Evolutionary conservation across 1,284 basidiomycete species (phyloP).

Genomic region (Ustilago cynodontis): DNA sequence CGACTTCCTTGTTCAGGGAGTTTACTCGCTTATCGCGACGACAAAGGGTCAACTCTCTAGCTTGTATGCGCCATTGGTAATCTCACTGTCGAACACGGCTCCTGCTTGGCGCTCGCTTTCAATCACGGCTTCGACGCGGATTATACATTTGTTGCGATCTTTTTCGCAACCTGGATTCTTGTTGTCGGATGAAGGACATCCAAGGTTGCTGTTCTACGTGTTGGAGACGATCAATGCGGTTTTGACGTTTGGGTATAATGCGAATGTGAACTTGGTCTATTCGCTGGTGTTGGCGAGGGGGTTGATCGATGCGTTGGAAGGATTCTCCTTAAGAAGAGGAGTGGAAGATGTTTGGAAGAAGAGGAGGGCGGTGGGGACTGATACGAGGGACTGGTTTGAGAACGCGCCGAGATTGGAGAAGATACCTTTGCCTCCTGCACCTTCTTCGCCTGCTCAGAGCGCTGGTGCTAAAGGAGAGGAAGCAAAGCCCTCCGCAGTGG

Average conservation of each 20-base stretch:
- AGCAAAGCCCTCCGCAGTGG: constrained; percentile 1
- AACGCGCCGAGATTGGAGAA: constrained; percentile 29
- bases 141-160: constrained; percentile 87
- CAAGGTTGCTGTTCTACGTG: constrained; percentile 90
- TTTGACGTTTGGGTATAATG: constrained; percentile 73
- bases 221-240: constrained; percentile 90
- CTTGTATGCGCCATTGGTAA: constrained; percentile 81
- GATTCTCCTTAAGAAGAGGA: constrained; percentile 84
- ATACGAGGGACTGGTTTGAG: constrained; percentile 42
- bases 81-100: constrained; percentile 86
- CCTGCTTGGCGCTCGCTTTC: constrained; percentile 87
- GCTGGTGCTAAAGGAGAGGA: neutral
- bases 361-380: constrained; percentile 28
- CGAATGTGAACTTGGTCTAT: constrained; percentile 90
- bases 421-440: constrained; percentile 15
- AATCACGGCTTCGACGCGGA: constrained; percentile 79
- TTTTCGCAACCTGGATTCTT: constrained; percentile 90
- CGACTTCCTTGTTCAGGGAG: constrained; percentile 74
- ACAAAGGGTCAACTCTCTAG: constrained; percentile 75
- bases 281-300: constrained; percentile 84
- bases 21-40: constrained; percentile 86
- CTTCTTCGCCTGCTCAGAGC: constrained; percentile 5
- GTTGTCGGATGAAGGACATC: constrained; percentile 91
- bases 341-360: constrained; percentile 79
- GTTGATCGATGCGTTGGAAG: constrained; percentile 86